Base-by-base conservation (phyloP, 2,329 filamentous ascomycete genomes). In the Colletotrichum sublineola region DNA sequence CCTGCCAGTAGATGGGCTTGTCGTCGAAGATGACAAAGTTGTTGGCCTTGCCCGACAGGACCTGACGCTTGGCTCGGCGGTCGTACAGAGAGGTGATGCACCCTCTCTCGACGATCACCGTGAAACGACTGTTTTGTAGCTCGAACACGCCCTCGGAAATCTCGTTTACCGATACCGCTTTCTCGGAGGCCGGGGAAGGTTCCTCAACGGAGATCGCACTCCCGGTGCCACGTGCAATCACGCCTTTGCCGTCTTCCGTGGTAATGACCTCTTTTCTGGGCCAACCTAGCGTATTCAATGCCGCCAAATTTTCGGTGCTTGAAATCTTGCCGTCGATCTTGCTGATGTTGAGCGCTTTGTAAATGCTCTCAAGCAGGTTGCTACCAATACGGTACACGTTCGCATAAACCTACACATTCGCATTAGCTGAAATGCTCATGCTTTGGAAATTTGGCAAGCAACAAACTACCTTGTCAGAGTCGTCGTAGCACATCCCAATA, bases 1-100 rank as follows among this genome's bases (percentile, higher is more conserved):
- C 91, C 78, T 92, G 90, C 90, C 91, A 92, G 81, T 92, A 92
- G 5, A 92, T 84, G 5, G 91, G 91, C 80, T 92, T 92, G 77
- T 93, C 91, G 75, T 93, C 90, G 76, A 90, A 93, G 24, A 92
- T 85, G 63, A 92, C 90, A 8, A 91, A 82, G 76, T 92, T 90
- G 31, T 90, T 91, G 7, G 87, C 90, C 77, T 90, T 91, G n/a
- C 84, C 83, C 7, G 88, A 83, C 24, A 92, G 82, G 18, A 91
- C 79, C 75, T 92, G 88, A 29, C 90, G 86, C 44, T 87, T 81
- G 1, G 85, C 87, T n/a, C 81, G 77, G 40, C 87, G 81, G 76
- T 92, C 90, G 76, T 87, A 88, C 1, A 93, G 82, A 1, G 89
- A 92, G 0, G 86, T 90, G 68, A 93, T 91, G 44, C 85, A 85